These are phyloP conservation scores for Thecamonas trahens DNA, from an alignment of 78 protist species.

Conservation along the genomic window DNA sequence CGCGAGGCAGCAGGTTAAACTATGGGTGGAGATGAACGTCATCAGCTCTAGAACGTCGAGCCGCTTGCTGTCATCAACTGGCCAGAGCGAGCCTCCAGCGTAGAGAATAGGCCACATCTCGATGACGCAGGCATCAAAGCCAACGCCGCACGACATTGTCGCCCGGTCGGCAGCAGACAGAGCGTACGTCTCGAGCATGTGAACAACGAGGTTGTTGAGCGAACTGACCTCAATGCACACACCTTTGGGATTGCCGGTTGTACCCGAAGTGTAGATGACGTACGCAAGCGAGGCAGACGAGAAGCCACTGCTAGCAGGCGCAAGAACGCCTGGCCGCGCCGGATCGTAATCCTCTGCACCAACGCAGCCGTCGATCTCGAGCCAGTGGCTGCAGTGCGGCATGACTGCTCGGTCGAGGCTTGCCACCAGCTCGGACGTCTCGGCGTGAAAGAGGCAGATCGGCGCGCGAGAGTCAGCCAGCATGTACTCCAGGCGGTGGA, in stretches of 20 bases:
- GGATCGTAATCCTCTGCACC: no score
- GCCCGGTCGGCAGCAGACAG: neutral
- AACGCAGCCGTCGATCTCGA: neutral
- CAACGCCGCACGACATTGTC: no score
- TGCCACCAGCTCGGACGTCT: neutral
- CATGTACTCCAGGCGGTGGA: conserved; percentile 12
- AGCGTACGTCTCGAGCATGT: neutral
- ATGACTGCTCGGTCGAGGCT: neutral
- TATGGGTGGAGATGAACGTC: neutral
- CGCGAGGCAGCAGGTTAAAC: no score
- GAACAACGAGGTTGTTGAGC: neutral
- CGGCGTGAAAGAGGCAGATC: neutral
- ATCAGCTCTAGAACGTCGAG: neutral
- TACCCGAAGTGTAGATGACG: conserved; percentile 24
- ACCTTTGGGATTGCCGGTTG: conserved; percentile 52
- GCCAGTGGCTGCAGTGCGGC: neutral
- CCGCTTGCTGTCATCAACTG: neutral
- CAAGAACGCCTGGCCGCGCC: neutral
- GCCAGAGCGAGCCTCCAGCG: neutral
- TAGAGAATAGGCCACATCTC: neutral
- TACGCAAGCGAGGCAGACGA: conserved; percentile 32
- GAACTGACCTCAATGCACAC: conserved; percentile 6
- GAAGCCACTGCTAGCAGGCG: neutral
- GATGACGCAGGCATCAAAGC: neutral
- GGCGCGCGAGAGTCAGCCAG: conserved; percentile 2